These are phyloP conservation scores for Cytospora leucostoma DNA, from an alignment of 2,329 filamentous ascomycete species.

Conservation along the genomic window DNA sequence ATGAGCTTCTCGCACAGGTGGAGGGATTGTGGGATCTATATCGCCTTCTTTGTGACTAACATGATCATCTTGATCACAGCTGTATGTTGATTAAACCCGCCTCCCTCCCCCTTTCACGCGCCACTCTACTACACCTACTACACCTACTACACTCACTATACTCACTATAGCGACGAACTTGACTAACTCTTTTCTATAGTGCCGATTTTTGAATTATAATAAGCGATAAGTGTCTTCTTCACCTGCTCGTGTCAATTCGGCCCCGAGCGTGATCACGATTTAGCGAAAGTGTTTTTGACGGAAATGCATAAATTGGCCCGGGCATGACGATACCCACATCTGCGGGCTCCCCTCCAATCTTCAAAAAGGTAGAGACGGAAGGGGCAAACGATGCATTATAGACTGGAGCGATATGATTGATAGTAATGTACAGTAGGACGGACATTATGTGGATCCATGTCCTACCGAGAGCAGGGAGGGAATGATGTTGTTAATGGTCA, in stretches of 20 bases:
- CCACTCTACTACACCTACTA: too few relatives aligned
- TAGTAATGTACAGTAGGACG: not conserved
- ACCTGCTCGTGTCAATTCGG: not conserved
- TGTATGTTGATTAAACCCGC: slow-evolving; percentile 43
- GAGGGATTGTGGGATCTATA: slow-evolving; percentile 79
- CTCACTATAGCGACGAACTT: not conserved
- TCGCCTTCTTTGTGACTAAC: slow-evolving; percentile 77
- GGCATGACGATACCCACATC: not conserved
- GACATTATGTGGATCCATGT: not conserved
- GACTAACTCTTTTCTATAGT: slow-evolving; percentile 37
- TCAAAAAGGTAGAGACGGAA: not conserved
- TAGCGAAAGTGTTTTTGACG: not conserved
- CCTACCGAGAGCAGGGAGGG: not conserved
- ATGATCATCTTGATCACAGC: slow-evolving; percentile 61
- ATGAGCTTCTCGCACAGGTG: slow-evolving; percentile 71
- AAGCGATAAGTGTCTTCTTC: slow-evolving; percentile 40
- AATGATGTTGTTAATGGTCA: not conserved
- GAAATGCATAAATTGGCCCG: not conserved
- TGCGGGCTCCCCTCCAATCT: not conserved
- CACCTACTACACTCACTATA: not conserved
- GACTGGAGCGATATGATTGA: not conserved
- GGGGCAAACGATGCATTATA: not conserved
- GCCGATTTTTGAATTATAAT: slow-evolving; percentile 57
- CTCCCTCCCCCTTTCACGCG: not conserved
- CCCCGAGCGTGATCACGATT: not conserved